Evolutionary conservation across 2,329 filamentous ascomycete genomes (phyloP).

Genomic region (Aspergillus fischeri): DNA sequence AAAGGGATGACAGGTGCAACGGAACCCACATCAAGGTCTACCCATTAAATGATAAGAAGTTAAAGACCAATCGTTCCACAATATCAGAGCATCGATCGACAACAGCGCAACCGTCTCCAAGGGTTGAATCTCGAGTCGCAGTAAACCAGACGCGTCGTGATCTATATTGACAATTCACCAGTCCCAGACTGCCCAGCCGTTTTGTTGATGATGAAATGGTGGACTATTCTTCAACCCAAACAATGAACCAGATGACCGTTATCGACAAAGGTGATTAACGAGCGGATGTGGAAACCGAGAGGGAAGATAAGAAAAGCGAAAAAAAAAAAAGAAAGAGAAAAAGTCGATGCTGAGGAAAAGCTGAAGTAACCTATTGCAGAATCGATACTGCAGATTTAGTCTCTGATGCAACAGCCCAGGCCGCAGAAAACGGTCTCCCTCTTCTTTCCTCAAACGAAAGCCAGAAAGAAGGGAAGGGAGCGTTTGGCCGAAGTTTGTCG

Average conservation of each 20-base stretch:
- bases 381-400: background rate
- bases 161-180: conserved; percentile 14
- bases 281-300: background rate
- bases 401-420: background rate
- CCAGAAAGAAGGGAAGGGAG: conserved; percentile 25
- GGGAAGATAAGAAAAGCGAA: background rate
- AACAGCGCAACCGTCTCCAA: background rate
- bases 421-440: conserved; percentile 12
- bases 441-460: conserved; percentile 28
- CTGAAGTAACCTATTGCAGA: background rate
- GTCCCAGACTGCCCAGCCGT: conserved; percentile 14
- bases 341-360: background rate
- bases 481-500: background rate
- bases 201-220: background rate
- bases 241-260: background rate
- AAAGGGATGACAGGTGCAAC: background rate
- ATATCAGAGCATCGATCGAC: conserved; percentile 10
- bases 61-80: conserved; percentile 3
- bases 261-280: background rate
- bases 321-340: background rate
- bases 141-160: conserved; percentile 11
- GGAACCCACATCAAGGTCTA: conserved; percentile 24
- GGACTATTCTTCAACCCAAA: background rate
- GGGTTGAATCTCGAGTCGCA: background rate
- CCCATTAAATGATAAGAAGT: conserved; percentile 24